Percentiles rank a stretch among this genome's conserved stretches.
Conservation (phyloP, 176 grass and related monocot genomes). For the Dactylis glomerata region DNA sequence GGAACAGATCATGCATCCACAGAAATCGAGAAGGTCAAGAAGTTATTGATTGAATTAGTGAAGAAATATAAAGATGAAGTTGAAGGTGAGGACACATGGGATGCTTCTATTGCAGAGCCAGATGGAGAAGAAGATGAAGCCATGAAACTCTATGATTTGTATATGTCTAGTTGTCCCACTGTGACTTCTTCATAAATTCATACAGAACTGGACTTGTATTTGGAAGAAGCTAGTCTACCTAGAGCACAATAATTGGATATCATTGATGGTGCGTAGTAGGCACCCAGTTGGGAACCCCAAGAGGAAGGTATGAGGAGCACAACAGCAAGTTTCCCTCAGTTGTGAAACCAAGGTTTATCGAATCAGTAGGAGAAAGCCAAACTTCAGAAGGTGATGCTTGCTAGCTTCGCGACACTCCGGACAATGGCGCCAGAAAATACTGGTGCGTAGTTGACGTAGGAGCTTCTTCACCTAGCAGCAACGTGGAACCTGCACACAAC, state of each 20-base stretch:
- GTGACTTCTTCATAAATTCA: background rate
- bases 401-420: too few relatives aligned
- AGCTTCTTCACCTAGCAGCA: too few relatives aligned
- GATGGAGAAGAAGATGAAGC: background rate
- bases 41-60: background rate
- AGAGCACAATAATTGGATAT: background rate
- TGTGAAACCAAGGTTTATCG: too few relatives aligned
- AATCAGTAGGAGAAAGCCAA: too few relatives aligned
- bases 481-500: too few relatives aligned
- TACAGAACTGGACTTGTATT: background rate
- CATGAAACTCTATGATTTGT: background rate
- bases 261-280: too few relatives aligned
- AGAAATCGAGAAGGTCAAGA: background rate
- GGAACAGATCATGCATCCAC: background rate
- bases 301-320: too few relatives aligned
- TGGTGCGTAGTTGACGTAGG: too few relatives aligned
- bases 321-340: too few relatives aligned
- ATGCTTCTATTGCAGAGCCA: background rate
- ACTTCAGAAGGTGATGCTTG: too few relatives aligned
- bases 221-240: background rate
- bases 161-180: background rate
- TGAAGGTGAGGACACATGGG: background rate
- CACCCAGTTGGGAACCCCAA: too few relatives aligned
- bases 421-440: too few relatives aligned
- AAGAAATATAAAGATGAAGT: background rate